Base-by-base conservation (phyloP, 192 early-diverging fungal species). In the Coemansia sp. region DNA sequence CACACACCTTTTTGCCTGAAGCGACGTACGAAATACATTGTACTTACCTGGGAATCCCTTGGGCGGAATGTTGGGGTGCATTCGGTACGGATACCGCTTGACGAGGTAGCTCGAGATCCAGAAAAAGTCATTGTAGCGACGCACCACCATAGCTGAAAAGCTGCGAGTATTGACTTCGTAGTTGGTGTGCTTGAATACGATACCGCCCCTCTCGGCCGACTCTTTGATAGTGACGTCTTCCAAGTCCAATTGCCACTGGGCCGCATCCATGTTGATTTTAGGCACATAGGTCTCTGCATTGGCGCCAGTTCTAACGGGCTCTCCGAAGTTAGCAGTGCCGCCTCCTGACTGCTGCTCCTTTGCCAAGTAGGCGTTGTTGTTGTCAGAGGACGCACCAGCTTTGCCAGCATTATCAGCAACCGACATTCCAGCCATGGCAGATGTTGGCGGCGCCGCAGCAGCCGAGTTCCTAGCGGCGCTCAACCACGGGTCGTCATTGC, bases 101-200 rank as follows among this genome's bases (percentile, higher is more conserved):
- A 86, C 65, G 6, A 97, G 70, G 16, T 88, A 83, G 58, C 94
- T 92, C 55, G 87, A 85, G 31, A 97, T 77, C 93, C 93, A 95
- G 73, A 88, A 86, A 73, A 97, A 95, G 72, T 97, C 95, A 59
- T 89, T 94, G 75, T 94, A 97, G 68, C 95, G 85, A 13, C 95
- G 87, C 31, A 88, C 69, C 1, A 94, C 94, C 45, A 77, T 62
- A 16, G 69, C 69, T 21, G 69, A 63, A 67, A 90, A 88, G 73
- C 85, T 86, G 21, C 87, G 89, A 36, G 91, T 84, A 45, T 42
- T 77, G 26, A 96, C 79, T 61, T 91, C 86, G 69, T 96, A 96
- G 64, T 93, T 95, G 12, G 91, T 88, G 72, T 94, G 92, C 65
- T 94, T 96, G 72, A 94, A 88, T 25, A 90, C 67, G 10, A 86